phyloP scores from a whole-genome alignment of 2,329 filamentous ascomycete genomes.

The Hymenotorrendiella dingleyae region DNA sequence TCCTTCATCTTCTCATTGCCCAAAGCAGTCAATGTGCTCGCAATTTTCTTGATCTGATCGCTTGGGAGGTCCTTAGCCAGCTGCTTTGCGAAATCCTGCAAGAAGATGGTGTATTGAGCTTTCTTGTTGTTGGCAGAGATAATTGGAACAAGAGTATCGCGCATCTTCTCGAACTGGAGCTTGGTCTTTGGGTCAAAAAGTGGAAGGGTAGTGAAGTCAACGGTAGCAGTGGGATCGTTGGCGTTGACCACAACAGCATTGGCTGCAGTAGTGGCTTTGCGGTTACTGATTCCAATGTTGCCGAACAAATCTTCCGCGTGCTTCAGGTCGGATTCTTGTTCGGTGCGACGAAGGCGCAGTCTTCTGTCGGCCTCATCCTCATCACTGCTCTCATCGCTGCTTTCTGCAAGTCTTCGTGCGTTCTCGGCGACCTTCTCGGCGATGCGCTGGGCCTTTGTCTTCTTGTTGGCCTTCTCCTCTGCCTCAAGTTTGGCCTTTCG shows the following conservation, averaged over 20 bases:
- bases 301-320: conserved; percentile 91
- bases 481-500: conserved; percentile 86
- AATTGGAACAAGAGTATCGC: conserved; percentile 72
- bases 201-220: conserved; percentile 74
- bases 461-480: conserved; percentile 83
- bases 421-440: conserved; percentile 67
- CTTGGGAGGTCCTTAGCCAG: conserved; percentile 82
- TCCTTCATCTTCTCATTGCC: conserved; percentile 98
- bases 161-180: conserved; percentile 74
- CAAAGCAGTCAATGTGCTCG: conserved; percentile 79
- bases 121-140: conserved; percentile 74
- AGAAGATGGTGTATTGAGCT: conserved; percentile 81
- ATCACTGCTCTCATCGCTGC: conserved; percentile 53
- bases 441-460: conserved; percentile 80
- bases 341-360: conserved; percentile 67
- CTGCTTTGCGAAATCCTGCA: conserved; percentile 85
- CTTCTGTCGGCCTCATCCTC: conserved; percentile 68
- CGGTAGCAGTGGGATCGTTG: conserved; percentile 67
- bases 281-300: conserved; percentile 58
- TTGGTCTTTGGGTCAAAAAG: conserved; percentile 90
- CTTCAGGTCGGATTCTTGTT: conserved; percentile 82
- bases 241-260: conserved; percentile 63
- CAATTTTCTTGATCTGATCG: conserved; percentile 94
- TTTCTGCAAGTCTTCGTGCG: conserved; percentile 45
- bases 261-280: conserved; percentile 59